A percentile compares a stretch with the other conserved stretches of the same genome.
Evolutionary conservation across 2,329 filamentous ascomycete species (phyloP).

Genomic region (Phyllosticta paracitricarpa): DNA sequence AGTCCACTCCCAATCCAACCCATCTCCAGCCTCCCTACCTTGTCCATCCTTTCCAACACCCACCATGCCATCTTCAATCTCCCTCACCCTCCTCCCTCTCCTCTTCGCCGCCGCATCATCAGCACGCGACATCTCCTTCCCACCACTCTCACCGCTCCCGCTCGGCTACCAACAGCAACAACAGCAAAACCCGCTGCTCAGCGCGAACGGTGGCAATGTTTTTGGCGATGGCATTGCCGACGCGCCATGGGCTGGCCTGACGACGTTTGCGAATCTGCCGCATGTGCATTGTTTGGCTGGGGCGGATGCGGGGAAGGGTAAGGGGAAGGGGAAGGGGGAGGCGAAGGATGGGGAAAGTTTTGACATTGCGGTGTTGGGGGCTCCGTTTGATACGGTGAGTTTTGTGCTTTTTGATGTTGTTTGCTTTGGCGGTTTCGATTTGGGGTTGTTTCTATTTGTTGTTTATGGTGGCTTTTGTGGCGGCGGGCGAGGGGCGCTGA

Average conservation of each 20-base stretch:
- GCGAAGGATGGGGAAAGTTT: conserved; percentile 30
- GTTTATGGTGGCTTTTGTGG: too few relatives aligned
- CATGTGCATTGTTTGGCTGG: conserved; percentile 37
- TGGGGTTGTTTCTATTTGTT: too few relatives aligned
- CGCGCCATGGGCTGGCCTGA: conserved; percentile 32
- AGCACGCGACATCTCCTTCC: conserved; percentile 35
- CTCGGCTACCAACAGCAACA: conserved; percentile 18
- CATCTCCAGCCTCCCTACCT: too few relatives aligned
- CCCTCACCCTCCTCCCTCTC: background rate
- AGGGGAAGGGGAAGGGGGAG: conserved; percentile 15
- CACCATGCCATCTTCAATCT: too few relatives aligned
- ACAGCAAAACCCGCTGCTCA: conserved; percentile 19
- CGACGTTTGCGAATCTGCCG: conserved; percentile 38
- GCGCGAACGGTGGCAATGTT: conserved; percentile 13
- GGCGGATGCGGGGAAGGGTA: conserved; percentile 12
- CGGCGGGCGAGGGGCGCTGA: too few relatives aligned
- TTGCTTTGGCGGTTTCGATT: too few relatives aligned
- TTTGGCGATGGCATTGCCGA: conserved; percentile 19
- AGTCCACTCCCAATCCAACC: too few relatives aligned
- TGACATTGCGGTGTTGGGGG: conserved; percentile 41
- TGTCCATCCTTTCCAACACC: too few relatives aligned
- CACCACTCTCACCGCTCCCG: conserved; percentile 21
- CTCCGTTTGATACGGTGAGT: conserved; percentile 40
- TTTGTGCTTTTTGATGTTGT: background rate
- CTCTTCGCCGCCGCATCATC: background rate